Evolutionary conservation across 345 rosid species (phyloP), one percentile per base, ranked within the genome.

Genomic region (Sonneratia caseolaris): DNA sequence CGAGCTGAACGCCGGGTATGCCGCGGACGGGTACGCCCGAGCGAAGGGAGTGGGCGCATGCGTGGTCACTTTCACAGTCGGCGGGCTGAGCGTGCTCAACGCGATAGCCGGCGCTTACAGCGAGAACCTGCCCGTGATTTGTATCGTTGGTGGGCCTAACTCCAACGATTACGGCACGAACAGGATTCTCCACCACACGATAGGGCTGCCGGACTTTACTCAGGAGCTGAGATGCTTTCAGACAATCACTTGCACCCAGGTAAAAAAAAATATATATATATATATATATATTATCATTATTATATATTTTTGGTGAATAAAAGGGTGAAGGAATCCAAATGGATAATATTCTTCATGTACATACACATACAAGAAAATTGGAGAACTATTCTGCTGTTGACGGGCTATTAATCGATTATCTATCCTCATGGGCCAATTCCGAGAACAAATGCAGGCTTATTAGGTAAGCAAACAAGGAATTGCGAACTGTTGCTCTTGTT

Each of bases 1-100:
- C 79, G 92, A 88, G 86, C 86, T 88, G 40, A 88, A 88, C 75
- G 92, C 92, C 13, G 92, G 92, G n/a, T 88, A 88, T 21, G 92
- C 92, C 2, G 92, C 92, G 7, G 92, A 88, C 37, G 92, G 92
- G 40, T 88, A 88, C 70, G 90, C 92, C 14, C 88, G 92, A 19
- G 78, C 87, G 64, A 83, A 36, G 38, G 90, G 92, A 5, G 86
- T 88, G 36, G 92, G 92, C 8, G 92, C 92, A 13, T 88, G 92
- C 47, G 92, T 82, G 3, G 92, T 86, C 68, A 88, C 92, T 32
- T 88, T 88, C 85, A 86, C 92, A n/a, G 92, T 88, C 8, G 92
- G 92, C 11, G 92, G 92, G 40, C 87, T 88, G 24, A 88, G 92
- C 57, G 86, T 86, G 70, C 45, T 88, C 45, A 88, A 88, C 65